These are phyloP conservation scores for Rhodamnia argentea DNA, from an alignment of 345 rosid genomes.

Conservation along the genomic window DNA sequence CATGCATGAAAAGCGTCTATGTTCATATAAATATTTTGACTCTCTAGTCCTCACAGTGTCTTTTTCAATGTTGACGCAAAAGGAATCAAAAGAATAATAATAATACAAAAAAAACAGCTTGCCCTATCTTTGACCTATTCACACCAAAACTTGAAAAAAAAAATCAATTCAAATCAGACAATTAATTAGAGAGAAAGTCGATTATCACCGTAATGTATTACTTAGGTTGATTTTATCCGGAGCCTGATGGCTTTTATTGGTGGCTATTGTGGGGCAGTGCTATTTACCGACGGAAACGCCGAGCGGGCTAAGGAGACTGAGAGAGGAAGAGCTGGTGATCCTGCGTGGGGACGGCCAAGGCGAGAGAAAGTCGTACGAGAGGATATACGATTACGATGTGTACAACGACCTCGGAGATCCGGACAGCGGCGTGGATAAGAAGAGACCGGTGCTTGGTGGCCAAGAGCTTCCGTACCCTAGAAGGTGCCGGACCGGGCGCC, in stretches of 20 bases:
- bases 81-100: background rate
- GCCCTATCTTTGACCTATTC: background rate
- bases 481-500: slow-evolving; percentile 35
- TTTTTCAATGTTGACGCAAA: background rate
- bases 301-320: slow-evolving; percentile 31
- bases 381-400: slow-evolving; percentile 79
- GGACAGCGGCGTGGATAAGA: slow-evolving; percentile 8
- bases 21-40: background rate
- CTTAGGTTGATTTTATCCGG: background rate
- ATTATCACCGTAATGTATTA: background rate
- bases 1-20: background rate
- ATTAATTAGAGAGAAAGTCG: background rate
- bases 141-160: background rate
- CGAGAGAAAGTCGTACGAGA: slow-evolving; percentile 36
- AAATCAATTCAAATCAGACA: background rate
- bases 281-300: slow-evolving; percentile 68
- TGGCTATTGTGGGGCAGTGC: slow-evolving; percentile 14
- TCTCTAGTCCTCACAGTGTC: background rate
- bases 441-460: slow-evolving; percentile 39
- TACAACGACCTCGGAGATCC: slow-evolving; percentile 81
- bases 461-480: slow-evolving; percentile 33
- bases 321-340: slow-evolving; percentile 43
- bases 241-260: background rate
- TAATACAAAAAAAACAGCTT: background rate
- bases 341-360: slow-evolving; percentile 58